These are phyloP conservation scores for Beauveria medogensis DNA, from an alignment of 2,329 filamentous ascomycete species.

Conservation along the genomic window DNA sequence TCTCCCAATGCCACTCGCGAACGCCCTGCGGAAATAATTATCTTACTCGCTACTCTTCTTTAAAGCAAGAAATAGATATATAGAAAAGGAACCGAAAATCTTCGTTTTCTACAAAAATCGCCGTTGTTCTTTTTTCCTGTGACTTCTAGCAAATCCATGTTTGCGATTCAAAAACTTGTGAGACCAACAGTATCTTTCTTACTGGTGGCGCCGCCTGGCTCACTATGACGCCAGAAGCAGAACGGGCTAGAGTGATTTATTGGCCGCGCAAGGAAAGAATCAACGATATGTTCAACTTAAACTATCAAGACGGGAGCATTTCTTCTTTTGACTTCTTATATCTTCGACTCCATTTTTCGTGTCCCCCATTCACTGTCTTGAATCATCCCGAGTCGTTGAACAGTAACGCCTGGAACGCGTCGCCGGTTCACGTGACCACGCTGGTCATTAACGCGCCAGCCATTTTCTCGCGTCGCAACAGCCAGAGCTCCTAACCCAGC, in stretches of 20 bases:
- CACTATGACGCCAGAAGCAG: not conserved
- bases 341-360: not conserved
- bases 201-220: not conserved
- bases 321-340: not conserved
- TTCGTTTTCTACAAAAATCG: no score
- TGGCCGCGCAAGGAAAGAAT: not conserved
- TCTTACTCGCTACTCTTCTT: no score
- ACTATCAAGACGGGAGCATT: not conserved
- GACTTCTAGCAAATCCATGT: not conserved
- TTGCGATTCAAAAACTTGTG: not conserved
- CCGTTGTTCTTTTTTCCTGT: no score
- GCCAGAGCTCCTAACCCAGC: slow-evolving; percentile 19
- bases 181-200: not conserved
- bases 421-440: slow-evolving; percentile 27
- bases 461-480: slow-evolving; percentile 31
- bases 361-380: not conserved
- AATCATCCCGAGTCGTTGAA: not conserved
- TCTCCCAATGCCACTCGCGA: no score
- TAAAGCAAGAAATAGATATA: no score
- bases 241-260: not conserved
- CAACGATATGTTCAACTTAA: not conserved
- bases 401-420: not conserved
- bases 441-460: slow-evolving; percentile 34
- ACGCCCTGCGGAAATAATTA: no score
- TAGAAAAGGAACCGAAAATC: no score